Base-by-base conservation (phyloP, 2,329 filamentous ascomycete genomes). In the Ustulina deusta region DNA sequence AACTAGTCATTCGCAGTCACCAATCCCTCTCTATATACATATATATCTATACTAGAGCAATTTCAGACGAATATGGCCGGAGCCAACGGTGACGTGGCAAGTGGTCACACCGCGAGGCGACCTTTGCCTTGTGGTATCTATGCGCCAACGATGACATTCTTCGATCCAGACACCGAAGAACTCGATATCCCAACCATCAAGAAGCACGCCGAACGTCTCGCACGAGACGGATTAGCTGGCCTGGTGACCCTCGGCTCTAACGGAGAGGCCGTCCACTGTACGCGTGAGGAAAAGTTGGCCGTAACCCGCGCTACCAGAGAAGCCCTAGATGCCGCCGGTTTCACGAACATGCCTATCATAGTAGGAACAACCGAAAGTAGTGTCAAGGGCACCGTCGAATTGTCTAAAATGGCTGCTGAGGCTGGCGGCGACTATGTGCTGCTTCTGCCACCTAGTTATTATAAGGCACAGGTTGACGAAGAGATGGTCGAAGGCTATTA, bases 241-340 rank as follows among this genome's bases (percentile, higher is more conserved):
- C 86, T 97, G 29, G 92, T 96, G 49, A 91, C 91, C 73, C 93
- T 96, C 91, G 93, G 94, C 69, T 97, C 93, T 73, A 97, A 97
- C 81, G 93, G 93, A 68, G 93, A 97, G 83, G 93, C 93, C 27
- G 91, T 93, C 63, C 93, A 97, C 83, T 90, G 94, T 75, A 92
- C 91, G 61, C 87, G 89, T 51, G 87, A 90, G 69, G 93, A 97
- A 81, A 94, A 94, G 79, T 79, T 88, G 55, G 87, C 88, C 36
- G 90, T 96, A 71, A 95, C 92, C 20, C 84, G 84, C 76, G 91
- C 93, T 61, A 95, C 93, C 9, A 89, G 93, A 63, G 90, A 93
- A 77, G 93, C 93, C 20, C 87, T 97, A 55, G 91, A 96, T 77
- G 91, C 89, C 55, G 92, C 93, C 32, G 93, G 93, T 64, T 96